phyloP scores from a whole-genome alignment of 2,329 filamentous ascomycete species.

The Botrytis sinoallii region DNA sequence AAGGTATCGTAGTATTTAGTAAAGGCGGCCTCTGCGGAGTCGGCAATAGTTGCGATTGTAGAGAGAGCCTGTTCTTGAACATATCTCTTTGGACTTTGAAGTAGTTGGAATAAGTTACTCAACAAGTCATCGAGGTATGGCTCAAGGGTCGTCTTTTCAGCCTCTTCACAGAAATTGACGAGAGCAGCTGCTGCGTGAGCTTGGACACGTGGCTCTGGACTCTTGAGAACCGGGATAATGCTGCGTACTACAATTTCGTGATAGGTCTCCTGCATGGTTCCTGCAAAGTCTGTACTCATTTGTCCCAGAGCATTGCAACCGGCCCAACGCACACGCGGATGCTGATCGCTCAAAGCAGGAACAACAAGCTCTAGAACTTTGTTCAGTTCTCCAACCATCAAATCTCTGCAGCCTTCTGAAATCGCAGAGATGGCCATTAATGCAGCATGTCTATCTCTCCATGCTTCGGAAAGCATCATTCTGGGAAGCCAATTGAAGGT shows the following conservation, averaged over 20 bases:
- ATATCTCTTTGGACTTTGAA: slow-evolving; percentile 90
- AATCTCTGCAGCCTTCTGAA: slow-evolving; percentile 90
- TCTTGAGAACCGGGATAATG: slow-evolving; percentile 88
- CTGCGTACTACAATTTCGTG: slow-evolving; percentile 83
- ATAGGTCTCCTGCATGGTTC: slow-evolving; percentile 96
- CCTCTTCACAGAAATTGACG: slow-evolving; percentile 98
- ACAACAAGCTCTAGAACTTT: slow-evolving; percentile 95
- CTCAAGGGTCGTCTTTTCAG: slow-evolving; percentile 85
- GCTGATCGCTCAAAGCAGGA: slow-evolving; percentile 81
- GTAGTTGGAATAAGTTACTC: slow-evolving; percentile 77
- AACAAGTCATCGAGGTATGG: slow-evolving; percentile 90
- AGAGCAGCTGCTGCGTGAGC: slow-evolving; percentile 96
- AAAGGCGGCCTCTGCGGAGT: slow-evolving; percentile 93
- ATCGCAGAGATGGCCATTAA: slow-evolving; percentile 99
- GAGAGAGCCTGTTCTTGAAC: slow-evolving; percentile 97
- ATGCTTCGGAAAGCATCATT: slow-evolving; percentile 94
- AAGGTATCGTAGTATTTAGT: slow-evolving; percentile 92
- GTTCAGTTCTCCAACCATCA: slow-evolving; percentile 92
- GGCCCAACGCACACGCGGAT: slow-evolving; percentile 93
- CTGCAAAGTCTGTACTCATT: slow-evolving; percentile 99
- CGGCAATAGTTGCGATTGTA: slow-evolving; percentile 97
- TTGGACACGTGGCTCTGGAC: slow-evolving; percentile 88
- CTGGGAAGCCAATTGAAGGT: slow-evolving; percentile 96
- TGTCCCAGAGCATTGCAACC: slow-evolving; percentile 98
- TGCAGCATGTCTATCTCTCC: slow-evolving; percentile 93